Evolutionary conservation across 208 protist genomes (phyloP), one percentile per base, ranked within the genome.

Genomic region (Zelonia costaricensis): DNA sequence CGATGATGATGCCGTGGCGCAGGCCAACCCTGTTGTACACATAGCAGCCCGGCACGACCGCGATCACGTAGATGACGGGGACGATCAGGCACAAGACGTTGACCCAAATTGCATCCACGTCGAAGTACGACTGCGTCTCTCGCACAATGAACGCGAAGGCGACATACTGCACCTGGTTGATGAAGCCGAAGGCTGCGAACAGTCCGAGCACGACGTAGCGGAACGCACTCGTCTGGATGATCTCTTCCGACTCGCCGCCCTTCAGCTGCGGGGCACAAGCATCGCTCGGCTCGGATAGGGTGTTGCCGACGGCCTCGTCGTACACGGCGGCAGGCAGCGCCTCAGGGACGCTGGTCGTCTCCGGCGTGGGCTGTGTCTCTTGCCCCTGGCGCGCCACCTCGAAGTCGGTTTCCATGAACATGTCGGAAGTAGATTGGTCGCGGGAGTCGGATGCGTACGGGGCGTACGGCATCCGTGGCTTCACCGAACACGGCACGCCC

Each of bases 131-230:
- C 54, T 86, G 31, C 22, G 75, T 46, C 44, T 78, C 71, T 8
- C 79, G 74, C 7, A 77, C 64, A 27, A 82, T 74, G 23, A 51
- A 74, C 48, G 62, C 33, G 20, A 82, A 86, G 25, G 56, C 69
- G 20, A 82, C 74, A 56, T 86, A 81, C 51, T 76, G 70, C 6
- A 86, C 20, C 52, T 86, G 79, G 49, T 78, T 82, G 45, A 74
- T 69, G 61, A 81, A 79, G 40, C 59, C 71, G 20, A 69, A 78
- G 27, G 49, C 58, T 12, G 71, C 44, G 43, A 82, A 81, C 13
- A 82, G 43, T 2, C 33, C 36, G 1, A 76, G n/a, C 1, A 86
- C 56, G 3, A 79, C 42, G 39, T 76, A 76, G 7, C 79, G 79
- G 5, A 61, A 46, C n/a, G 48, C 59, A 0, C 75, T 76, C 9